Base-by-base conservation (phyloP, 768 basidiomycete genomes). In the Amanita molliuscula region DNA sequence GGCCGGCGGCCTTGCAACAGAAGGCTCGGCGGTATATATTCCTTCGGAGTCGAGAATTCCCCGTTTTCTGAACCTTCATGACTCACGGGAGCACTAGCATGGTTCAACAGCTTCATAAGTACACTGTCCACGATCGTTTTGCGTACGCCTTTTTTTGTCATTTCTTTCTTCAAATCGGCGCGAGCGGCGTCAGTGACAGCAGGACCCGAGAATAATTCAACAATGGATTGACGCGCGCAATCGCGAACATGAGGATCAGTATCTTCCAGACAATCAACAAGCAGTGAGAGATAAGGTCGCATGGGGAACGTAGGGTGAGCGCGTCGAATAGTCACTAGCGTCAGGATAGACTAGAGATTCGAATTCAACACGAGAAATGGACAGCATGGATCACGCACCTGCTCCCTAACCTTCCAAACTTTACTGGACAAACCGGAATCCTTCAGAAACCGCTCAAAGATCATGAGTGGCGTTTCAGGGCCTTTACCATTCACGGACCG, bases 111-210 rank as follows among this genome's bases (percentile, higher is more conserved):
- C 62, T 81, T 84, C 48, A 71, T 66, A 6, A 93, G 73, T 13
- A 98, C 80, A 47, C 74, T 74, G 53, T 97, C 94, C 11, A 84
- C 80, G 41, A 94, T 93, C 4, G 81, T 78, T 67, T 94, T 95
- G 29, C 91, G 78, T 37, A 96, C 88, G 36, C 78, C 77, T 63
- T 88, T 89, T 69, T 85, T 90, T 2, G 75, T 64, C 74, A 98
- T 75, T 62, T 91, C 86, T 61, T 91, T 93, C 74, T 96, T 97
- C 48, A 98, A 73, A 63, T 98, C 95, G 3, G 92, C 80, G 46
- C 89, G 82, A 3, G 96, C 96, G 6, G 81, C 82, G 60, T 94
- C 85, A 2, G 84, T 81, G 11, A 91, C 89, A 4, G 77, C 79
- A 0, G 84, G 77, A 13, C 88, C 88, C 1, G 89, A 82, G 61